A percentile compares a stretch with the other conserved stretches of the same genome.
phyloP scores from a whole-genome alignment of 305 asterid genomes.

The Fraxinus sp. region DNA sequence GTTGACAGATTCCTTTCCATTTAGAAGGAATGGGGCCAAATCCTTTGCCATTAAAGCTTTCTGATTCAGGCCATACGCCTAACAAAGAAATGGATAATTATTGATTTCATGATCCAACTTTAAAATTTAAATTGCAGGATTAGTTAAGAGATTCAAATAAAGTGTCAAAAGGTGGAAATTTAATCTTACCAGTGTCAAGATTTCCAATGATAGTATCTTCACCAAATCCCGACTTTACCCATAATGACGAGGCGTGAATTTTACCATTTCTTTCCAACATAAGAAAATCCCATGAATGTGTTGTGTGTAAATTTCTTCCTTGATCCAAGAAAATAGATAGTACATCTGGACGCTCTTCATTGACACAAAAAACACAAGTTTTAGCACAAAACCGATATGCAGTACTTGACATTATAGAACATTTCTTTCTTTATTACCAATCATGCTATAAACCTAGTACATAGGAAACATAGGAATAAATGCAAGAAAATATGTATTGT shows the following conservation, averaged over 20 bases:
- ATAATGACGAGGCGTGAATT: conserved; percentile 15
- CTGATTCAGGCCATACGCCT: conserved; percentile 53
- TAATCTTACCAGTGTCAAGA: conserved; percentile 18
- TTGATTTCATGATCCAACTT: neutral
- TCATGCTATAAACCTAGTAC: neutral
- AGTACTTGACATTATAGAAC: neutral
- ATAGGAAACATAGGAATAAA: neutral
- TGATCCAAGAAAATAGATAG: conserved; percentile 16
- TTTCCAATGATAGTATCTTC: conserved; percentile 22
- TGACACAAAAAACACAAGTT: neutral
- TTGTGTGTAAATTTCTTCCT: conserved; percentile 21
- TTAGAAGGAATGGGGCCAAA: conserved; percentile 39
- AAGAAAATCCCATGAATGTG: conserved; percentile 22
- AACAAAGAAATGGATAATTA: neutral
- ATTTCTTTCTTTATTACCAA: neutral
- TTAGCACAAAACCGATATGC: neutral
- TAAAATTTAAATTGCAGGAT: neutral
- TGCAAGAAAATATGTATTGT: neutral
- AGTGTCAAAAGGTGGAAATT: neutral
- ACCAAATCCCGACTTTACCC: conserved; percentile 23
- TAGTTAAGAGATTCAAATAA: neutral
- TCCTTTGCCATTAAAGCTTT: conserved; percentile 37
- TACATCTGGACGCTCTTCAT: conserved; percentile 21
- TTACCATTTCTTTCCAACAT: conserved; percentile 11
- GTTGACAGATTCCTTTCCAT: conserved; percentile 40